Conservation (phyloP, 768 basidiomycete species). For the Daedaleopsis nitida region DNA sequence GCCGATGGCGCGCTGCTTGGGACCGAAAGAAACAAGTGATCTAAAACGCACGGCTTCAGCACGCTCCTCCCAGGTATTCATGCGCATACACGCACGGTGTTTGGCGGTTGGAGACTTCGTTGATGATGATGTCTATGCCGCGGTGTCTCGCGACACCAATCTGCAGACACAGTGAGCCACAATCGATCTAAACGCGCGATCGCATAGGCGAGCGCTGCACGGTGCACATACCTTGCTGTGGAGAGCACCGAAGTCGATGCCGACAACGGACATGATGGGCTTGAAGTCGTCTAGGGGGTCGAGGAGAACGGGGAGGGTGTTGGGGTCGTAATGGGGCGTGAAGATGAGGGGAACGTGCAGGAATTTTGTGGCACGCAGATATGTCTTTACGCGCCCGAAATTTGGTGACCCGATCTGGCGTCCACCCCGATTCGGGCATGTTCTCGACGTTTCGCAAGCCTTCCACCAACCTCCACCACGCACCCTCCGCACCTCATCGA, state of each 20-base stretch:
- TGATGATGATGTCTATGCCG: slow-evolving; percentile 98
- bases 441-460: slow-evolving; percentile 20
- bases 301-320: neutral
- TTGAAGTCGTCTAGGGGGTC: neutral
- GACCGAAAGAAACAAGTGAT: slow-evolving; percentile 92
- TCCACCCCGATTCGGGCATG: slow-evolving; percentile 16
- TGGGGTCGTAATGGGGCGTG: slow-evolving; percentile 16
- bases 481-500: slow-evolving; percentile 4
- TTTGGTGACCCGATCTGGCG: slow-evolving; percentile 26
- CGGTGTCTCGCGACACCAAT: slow-evolving; percentile 95
- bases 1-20: slow-evolving; percentile 88
- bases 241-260: slow-evolving; percentile 90
- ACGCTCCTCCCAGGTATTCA: too few species aligned
- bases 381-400: slow-evolving; percentile 35
- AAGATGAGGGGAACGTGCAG: slow-evolving; percentile 7
- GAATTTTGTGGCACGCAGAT: slow-evolving; percentile 2
- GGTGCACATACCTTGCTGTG: slow-evolving; percentile 71
- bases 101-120: slow-evolving; percentile 96
- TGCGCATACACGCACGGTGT: slow-evolving; percentile 75
- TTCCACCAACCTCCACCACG: slow-evolving; percentile 13
- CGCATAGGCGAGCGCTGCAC: neutral
- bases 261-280: slow-evolving; percentile 82
- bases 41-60: slow-evolving; percentile 41
- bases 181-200: slow-evolving; percentile 5
- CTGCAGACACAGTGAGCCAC: slow-evolving; percentile 39